These are phyloP conservation scores for Macrophomina pseudophaseolina DNA, from an alignment of 2,329 filamentous ascomycete genomes.

Conservation along the genomic window DNA sequence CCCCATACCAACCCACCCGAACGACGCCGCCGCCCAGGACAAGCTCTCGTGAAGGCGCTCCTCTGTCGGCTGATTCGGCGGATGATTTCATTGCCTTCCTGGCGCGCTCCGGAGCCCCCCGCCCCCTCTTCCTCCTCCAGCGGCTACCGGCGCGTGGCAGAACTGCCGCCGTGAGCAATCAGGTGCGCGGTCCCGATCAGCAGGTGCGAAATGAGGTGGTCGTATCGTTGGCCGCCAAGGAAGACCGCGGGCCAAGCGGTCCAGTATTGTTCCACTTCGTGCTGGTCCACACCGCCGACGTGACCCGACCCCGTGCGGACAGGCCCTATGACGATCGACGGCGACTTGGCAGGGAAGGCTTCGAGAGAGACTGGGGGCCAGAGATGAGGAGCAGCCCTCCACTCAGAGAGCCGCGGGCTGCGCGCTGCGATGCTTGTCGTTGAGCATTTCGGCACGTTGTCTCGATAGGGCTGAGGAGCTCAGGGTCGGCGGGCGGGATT, in stretches of 20 bases:
- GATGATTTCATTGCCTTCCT: neutral
- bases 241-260: conserved; percentile 22
- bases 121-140: neutral
- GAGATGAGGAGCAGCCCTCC: conserved; percentile 12
- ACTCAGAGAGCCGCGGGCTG: conserved; percentile 6
- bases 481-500: neutral
- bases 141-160: neutral
- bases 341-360: neutral
- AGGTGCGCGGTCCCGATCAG: conserved; percentile 12
- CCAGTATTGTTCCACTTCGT: conserved; percentile 31
- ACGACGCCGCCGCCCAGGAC: neutral
- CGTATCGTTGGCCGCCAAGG: conserved; percentile 24
- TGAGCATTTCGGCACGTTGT: conserved; percentile 2
- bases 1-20: neutral
- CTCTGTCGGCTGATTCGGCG: neutral
- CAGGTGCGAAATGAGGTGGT: conserved; percentile 17
- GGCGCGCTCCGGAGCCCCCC: neutral
- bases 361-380: conserved; percentile 3
- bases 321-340: conserved; percentile 25
- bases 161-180: neutral
- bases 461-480: conserved; percentile 20
- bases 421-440: conserved; percentile 16
- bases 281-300: conserved; percentile 10
- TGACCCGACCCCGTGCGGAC: neutral
- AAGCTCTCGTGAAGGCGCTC: neutral